Base-by-base conservation (phyloP, 306 rosid species). In the Rosa rugosa region DNA sequence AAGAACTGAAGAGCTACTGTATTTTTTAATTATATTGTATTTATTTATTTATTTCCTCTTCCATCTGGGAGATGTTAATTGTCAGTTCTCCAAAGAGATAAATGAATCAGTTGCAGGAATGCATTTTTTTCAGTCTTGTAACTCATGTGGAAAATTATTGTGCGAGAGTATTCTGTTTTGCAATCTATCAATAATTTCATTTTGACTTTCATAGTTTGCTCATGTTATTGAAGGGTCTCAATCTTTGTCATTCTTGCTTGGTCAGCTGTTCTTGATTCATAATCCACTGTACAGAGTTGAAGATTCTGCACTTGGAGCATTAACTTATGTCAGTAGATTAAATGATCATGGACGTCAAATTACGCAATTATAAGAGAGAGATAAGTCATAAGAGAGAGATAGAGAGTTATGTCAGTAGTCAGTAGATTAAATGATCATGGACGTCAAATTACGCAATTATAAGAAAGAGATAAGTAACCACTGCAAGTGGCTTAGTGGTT, bases 11-110 rank as follows among this genome's bases (percentile, higher is more conserved):
- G 71, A 38, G 62, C 62, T 69, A 79, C 62, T 83, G 86, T 79
- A 66, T 84, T 88, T 81, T 57, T 86, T 86, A 23, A 81, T 84
- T 81, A n/a, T 78, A 76, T 83, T 87, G 88, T 91, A 84, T 89
- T 88, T 71, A 87, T 88, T 88, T 82, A 67, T 40, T 67, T 67
- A 0, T 67, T 66, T 53, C 36, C 25, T 13, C 72, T 80, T 69
- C 68, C 81, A 70, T 59, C 78, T 75, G 76, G 70, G 81, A 44
- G 44, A 64, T 49, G 62, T 54, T 71, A 81, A 76, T 71, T 71
- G 20, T 12, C 11, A 38, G 69, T 76, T 36, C 45, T 57, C 49
- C 59, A 77, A 62, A 77, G 80, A 72, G 85, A 68, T 85, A 17
- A 57, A 53, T 7, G 67, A 67, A 63, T 27, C 49, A 45, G 79